Conservation (phyloP, 2,329 filamentous ascomycete genomes). For the Clonostachys sp. region DNA sequence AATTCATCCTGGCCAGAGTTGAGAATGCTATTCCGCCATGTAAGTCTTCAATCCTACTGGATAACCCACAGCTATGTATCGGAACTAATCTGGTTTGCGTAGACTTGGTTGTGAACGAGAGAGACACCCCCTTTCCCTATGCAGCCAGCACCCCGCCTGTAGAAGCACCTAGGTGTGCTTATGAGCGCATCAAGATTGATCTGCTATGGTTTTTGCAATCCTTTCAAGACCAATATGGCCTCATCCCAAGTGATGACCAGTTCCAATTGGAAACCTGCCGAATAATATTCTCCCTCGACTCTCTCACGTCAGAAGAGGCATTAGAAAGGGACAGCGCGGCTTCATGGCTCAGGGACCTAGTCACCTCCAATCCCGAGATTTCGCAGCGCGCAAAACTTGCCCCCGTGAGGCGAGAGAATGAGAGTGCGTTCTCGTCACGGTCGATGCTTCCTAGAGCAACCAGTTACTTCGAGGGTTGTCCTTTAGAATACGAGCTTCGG, state of each 20-base stretch:
- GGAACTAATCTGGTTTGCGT: too few species aligned
- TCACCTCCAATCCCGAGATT: constrained; percentile 42
- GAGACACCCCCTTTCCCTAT: constrained; percentile 51
- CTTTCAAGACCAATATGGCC: constrained; percentile 32
- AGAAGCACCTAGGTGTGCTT: constrained; percentile 48
- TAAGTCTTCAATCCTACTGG: too few species aligned
- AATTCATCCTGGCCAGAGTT: constrained; percentile 10
- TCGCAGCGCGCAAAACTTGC: constrained; percentile 39
- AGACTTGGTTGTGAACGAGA: constrained; percentile 62
- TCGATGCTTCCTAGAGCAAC: constrained; percentile 45
- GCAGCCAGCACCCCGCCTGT: constrained; percentile 36
- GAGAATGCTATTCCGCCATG: constrained; percentile 15
- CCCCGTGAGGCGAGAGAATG: constrained; percentile 37
- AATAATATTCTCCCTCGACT: constrained; percentile 41
- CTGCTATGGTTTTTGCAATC: constrained; percentile 46
- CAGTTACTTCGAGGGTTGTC: constrained; percentile 51
- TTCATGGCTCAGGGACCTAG: constrained; percentile 55
- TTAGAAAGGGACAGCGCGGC: constrained; percentile 31
- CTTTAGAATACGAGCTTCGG: constrained; percentile 48
- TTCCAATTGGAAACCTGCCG: constrained; percentile 55
- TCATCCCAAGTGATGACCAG: constrained; percentile 42
- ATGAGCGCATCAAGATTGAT: constrained; percentile 56
- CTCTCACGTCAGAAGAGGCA: constrained; percentile 30
- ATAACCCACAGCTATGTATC: too few species aligned
- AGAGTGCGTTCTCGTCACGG: constrained; percentile 41